Conservation (phyloP, 2,329 filamentous ascomycete species). For the Hawksworthiomyces lignivorus region DNA sequence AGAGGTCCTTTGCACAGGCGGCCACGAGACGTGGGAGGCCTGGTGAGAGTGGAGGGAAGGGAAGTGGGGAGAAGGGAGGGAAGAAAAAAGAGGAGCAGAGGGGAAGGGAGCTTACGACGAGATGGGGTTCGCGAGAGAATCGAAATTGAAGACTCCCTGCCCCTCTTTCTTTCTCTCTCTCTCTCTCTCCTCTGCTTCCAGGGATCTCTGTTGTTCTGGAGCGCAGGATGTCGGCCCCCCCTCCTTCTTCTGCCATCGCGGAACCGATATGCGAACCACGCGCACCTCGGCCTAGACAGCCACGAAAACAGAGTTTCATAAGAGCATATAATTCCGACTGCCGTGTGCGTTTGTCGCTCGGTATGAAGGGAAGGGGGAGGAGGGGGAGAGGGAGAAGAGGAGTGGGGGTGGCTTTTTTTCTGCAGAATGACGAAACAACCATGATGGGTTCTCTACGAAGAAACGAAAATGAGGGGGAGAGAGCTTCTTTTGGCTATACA, state of each 20-base stretch:
- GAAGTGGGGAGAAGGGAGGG: neutral
- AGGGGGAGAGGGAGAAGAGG: neutral
- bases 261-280: neutral
- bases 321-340: too few relatives aligned
- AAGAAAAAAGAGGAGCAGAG: neutral
- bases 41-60: too few relatives aligned
- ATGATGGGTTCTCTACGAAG: too few relatives aligned
- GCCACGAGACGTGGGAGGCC: constrained; percentile 13
- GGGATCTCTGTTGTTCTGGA: too few relatives aligned
- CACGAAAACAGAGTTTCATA: too few relatives aligned
- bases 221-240: too few relatives aligned
- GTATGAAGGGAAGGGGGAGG: constrained; percentile 5
- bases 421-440: too few relatives aligned
- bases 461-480: too few relatives aligned
- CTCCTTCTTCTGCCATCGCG: neutral
- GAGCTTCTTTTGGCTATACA: neutral
- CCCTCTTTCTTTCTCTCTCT: neutral
- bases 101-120: neutral
- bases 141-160: neutral
- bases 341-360: constrained; percentile 13
- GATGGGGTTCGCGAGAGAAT: too few relatives aligned
- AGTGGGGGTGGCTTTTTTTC: too few relatives aligned
- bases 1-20: constrained; percentile 25
- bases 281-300: neutral
- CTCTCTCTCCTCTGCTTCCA: too few relatives aligned